These are phyloP conservation scores for Deuterostichococcus epilithicus DNA, from an alignment of 139 green algal genomes.

Conservation along the genomic window DNA sequence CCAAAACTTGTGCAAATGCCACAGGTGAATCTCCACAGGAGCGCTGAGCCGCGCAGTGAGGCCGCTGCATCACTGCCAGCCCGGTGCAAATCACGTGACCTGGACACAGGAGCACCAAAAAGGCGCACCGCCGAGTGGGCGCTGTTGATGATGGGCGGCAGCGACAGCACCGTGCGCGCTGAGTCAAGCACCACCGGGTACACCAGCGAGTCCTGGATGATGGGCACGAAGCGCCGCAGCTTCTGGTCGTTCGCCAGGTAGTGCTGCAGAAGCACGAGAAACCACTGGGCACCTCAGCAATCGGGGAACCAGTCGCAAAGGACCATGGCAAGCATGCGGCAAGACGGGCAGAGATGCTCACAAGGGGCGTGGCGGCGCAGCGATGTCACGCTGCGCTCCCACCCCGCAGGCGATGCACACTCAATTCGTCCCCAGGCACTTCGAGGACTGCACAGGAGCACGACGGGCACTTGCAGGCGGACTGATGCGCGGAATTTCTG, in stretches of 20 bases:
- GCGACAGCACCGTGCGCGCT: slow-evolving; percentile 84
- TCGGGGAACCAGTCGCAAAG: background rate
- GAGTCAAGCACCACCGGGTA: slow-evolving; percentile 95
- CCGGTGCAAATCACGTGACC: background rate
- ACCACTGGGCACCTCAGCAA: background rate
- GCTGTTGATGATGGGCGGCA: slow-evolving; percentile 99
- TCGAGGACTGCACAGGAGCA: no score
- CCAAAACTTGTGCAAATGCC: no score
- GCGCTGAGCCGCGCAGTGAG: no score
- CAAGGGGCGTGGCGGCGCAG: no score
- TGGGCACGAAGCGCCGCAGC: slow-evolving; percentile 92
- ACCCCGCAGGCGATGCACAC: no score
- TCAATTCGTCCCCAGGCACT: no score
- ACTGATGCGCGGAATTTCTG: no score
- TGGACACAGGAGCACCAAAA: no score
- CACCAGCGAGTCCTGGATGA: slow-evolving; percentile 90
- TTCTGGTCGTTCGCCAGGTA: slow-evolving; percentile 90
- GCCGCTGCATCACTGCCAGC: background rate
- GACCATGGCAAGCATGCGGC: background rate
- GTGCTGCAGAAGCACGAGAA: slow-evolving; percentile 41
- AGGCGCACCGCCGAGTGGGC: slow-evolving; percentile 69
- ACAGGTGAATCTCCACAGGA: no score
- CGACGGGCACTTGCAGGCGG: background rate
- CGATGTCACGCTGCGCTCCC: no score
- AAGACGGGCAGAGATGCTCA: no score